phyloP scores from a whole-genome alignment of 495 filamentous ascomycete genomes.

The Annulohypoxylon maeteangense region DNA sequence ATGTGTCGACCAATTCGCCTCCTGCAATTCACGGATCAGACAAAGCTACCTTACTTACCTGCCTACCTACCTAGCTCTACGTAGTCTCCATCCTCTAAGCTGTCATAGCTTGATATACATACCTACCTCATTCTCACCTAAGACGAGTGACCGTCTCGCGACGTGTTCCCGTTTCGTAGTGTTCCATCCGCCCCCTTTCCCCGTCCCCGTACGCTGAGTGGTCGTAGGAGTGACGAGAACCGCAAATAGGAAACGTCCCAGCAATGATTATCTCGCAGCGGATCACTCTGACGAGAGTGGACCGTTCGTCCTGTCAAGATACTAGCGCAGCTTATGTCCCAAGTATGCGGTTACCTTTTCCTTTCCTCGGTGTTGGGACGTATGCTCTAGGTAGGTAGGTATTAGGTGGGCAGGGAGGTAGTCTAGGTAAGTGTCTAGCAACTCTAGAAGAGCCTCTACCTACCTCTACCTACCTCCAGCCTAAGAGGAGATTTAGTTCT shows the following conservation, averaged over 20 bases:
- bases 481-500: not conserved
- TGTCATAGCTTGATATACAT: slow-evolving; percentile 17
- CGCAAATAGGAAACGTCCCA: slow-evolving; percentile 27
- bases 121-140: slow-evolving; percentile 42
- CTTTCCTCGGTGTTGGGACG: not conserved
- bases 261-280: slow-evolving; percentile 17
- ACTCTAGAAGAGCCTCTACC: not conserved
- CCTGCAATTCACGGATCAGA: slow-evolving; percentile 9
- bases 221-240: slow-evolving; percentile 15
- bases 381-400: no score
- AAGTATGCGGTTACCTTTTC: not conserved
- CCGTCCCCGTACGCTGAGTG: slow-evolving; percentile 6
- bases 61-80: slow-evolving; percentile 1
- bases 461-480: no score
- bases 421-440: not conserved
- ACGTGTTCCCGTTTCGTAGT: slow-evolving; percentile 41
- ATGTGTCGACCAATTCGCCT: slow-evolving; percentile 21
- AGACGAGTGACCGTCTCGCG: slow-evolving; percentile 31
- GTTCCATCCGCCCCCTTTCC: slow-evolving; percentile 35
- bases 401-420: no score
- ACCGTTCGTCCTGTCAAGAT: slow-evolving; percentile 4
- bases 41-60: slow-evolving; percentile 1
- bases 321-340: not conserved
- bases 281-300: slow-evolving; percentile 8
- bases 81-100: slow-evolving; percentile 2